These are phyloP conservation scores for Huntiella savannae DNA, from an alignment of 2,329 filamentous ascomycete genomes.

Conservation along the genomic window DNA sequence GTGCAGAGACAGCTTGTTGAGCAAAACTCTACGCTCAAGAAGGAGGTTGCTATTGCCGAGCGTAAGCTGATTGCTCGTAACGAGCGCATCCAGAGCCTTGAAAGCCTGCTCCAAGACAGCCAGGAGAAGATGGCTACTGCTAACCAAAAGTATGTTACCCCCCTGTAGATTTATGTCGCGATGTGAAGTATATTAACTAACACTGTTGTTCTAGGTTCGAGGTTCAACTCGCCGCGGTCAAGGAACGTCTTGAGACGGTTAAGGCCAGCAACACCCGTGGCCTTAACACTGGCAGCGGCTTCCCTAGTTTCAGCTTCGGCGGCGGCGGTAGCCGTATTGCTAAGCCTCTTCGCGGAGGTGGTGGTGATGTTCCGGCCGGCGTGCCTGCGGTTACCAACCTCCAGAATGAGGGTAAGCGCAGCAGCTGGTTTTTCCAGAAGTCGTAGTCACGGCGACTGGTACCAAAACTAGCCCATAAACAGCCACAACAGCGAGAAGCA, in stretches of 20 bases:
- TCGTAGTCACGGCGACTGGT: conserved; percentile 18
- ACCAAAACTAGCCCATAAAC: background rate
- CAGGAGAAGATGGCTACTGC: conserved; percentile 96
- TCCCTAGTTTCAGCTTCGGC: conserved; percentile 53
- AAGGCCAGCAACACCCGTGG: conserved; percentile 82
- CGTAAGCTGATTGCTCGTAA: conserved; percentile 91
- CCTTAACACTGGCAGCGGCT: conserved; percentile 41
- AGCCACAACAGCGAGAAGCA: background rate
- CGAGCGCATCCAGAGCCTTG: conserved; percentile 87
- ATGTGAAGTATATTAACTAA: conserved; percentile 13
- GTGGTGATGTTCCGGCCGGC: conserved; percentile 27
- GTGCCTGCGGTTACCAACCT: conserved; percentile 39
- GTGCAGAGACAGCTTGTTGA: conserved; percentile 95
- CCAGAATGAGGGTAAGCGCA: conserved; percentile 48
- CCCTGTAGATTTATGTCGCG: conserved; percentile 5
- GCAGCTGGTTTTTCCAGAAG: conserved; percentile 59
- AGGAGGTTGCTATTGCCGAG: conserved; percentile 97
- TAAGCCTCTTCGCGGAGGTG: conserved; percentile 47
- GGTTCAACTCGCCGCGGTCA: conserved; percentile 87
- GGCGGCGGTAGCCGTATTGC: conserved; percentile 46
- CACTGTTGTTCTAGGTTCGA: conserved; percentile 53
- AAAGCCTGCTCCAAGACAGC: conserved; percentile 81
- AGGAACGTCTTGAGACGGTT: conserved; percentile 89
- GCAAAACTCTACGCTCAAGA: conserved; percentile 93
- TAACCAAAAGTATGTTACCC: conserved; percentile 68